Conservation (phyloP, 1,284 basidiomycete genomes). For the Cerrena zonata region DNA sequence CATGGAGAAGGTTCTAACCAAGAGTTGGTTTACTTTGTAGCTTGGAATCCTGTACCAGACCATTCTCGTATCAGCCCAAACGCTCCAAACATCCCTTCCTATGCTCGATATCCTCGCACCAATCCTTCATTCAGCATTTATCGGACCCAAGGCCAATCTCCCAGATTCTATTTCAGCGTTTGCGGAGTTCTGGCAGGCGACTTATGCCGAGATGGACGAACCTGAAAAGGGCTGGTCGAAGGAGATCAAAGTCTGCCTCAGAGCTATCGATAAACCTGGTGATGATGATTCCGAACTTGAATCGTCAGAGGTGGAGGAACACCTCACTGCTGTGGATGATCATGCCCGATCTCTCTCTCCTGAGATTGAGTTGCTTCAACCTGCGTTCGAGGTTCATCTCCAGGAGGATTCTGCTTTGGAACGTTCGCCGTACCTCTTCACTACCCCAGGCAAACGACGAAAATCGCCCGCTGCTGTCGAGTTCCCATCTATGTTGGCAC, state of each 20-base stretch:
- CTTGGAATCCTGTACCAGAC: constrained; percentile 57
- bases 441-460: too few species aligned
- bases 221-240: constrained; percentile 48
- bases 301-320: constrained; percentile 16
- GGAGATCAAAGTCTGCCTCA: constrained; percentile 13
- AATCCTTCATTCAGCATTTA: constrained; percentile 50
- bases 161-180: constrained; percentile 41
- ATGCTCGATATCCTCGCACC: constrained; percentile 41
- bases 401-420: background rate
- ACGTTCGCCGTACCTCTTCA: background rate
- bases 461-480: too few species aligned
- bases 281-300: constrained; percentile 3
- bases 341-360: background rate
- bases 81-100: constrained; percentile 32
- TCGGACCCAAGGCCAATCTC: constrained; percentile 40
- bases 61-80: constrained; percentile 42
- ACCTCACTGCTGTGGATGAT: constrained; percentile 2
- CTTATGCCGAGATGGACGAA: constrained; percentile 34
- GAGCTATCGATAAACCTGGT: background rate
- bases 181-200: constrained; percentile 50
- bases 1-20: background rate
- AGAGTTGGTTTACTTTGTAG: constrained; percentile 25
- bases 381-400: background rate
- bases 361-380: background rate
- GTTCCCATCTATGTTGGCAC: background rate